Conservation (phyloP, 768 basidiomycete genomes). For the Kockovaella imperatae region DNA sequence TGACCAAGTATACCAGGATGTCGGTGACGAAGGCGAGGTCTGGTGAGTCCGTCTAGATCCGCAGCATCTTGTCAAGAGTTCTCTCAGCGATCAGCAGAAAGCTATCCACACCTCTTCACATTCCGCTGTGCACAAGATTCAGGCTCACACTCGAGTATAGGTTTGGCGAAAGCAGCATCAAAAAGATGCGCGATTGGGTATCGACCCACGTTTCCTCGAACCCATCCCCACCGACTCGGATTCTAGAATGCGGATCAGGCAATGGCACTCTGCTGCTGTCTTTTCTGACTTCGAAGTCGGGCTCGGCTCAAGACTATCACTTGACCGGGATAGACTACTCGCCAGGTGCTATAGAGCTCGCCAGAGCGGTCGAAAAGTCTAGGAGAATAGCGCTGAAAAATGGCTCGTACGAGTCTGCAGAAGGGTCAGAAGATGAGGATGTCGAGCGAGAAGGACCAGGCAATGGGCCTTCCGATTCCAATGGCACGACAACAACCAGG, state of each 20-base stretch:
- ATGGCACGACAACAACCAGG: too few species aligned
- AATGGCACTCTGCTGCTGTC: constrained; percentile 46
- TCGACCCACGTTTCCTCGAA: constrained; percentile 35
- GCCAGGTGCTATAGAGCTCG: constrained; percentile 39
- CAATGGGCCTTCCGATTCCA: too few species aligned
- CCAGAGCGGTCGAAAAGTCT: constrained; percentile 26
- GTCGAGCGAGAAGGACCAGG: too few species aligned
- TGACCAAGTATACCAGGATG: constrained; percentile 26
- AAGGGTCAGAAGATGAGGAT: constrained; percentile 30
- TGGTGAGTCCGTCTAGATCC: constrained; percentile 38
- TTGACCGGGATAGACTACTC: constrained; percentile 48
- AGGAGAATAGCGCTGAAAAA: constrained; percentile 12
- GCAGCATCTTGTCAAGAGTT: background rate
- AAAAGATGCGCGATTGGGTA: constrained; percentile 48
- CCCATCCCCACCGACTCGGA: constrained; percentile 16
- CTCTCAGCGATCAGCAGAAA: too few species aligned
- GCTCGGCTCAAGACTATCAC: constrained; percentile 23
- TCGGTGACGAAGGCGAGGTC: constrained; percentile 49
- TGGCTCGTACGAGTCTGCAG: constrained; percentile 20
- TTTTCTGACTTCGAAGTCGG: constrained; percentile 22
- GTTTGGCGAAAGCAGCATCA: constrained; percentile 47
- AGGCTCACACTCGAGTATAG: constrained; percentile 22
- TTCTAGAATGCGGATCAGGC: constrained; percentile 47
- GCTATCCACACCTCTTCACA: too few species aligned
- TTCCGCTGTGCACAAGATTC: too few species aligned